Evolutionary conservation across 345 rosid genomes (phyloP), one percentile per base, ranked within the genome.

Genomic region (Cochlearia excelsa): DNA sequence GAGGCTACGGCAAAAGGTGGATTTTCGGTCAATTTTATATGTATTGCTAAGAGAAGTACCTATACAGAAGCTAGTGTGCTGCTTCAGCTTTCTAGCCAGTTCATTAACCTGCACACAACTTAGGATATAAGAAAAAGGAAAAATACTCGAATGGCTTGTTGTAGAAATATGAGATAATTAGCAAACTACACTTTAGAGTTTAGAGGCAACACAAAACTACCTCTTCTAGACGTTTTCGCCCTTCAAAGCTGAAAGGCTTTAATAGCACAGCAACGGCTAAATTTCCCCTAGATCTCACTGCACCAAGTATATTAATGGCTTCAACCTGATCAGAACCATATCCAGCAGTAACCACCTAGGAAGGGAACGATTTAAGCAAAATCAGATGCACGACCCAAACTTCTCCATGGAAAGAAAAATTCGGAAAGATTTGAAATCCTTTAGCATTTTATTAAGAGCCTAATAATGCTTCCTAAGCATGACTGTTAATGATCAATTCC

Each of bases 211-310:
- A 38, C 6, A 44, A 51, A 29, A 9, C 49, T 69, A 92, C 98
- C 98, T 92, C 96, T 66, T 75, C 81, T 47, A 77, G 77, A 57
- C 93, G 95, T 70, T 82, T 84, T 65, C 79, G 78, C 50, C 98
- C 98, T 82, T 92, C 96, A 74, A 92, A 92, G 65, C 88, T 80
- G 80, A 92, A 92, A 67, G 98, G 98, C 71, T 72, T 88, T 73
- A 88, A 65, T 58, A 84, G 54, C 63, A 92, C 78, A 77, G 93
- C 81, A 66, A 82, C 73, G 45, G 77, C 77, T 64, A 86, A 82
- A 46, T 80, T 78, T 75, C 86, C 79, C 26, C 52, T 60, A 28
- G 80, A 80, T 67, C 76, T 83, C 42, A 75, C 57, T 52, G 69
- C 52, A 74, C 73, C 80, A 30, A 88, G 83, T 71, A 92, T 77